Evolutionary conservation across 78 protist genomes (phyloP), one percentile per base, ranked within the genome.

Genomic region (Parvularia atlantis): DNA sequence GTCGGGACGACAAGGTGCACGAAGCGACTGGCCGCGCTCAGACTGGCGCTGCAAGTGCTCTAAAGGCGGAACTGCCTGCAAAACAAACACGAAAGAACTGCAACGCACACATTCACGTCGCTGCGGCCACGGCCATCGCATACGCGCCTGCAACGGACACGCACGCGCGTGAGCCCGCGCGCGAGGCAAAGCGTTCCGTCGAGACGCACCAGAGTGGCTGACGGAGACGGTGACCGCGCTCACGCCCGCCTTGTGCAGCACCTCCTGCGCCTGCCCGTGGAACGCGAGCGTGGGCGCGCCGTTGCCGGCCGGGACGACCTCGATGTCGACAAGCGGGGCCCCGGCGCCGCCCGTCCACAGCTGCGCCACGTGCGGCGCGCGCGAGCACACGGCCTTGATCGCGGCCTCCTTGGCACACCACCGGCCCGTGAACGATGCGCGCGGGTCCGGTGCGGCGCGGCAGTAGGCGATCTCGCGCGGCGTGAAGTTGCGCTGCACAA

Each of bases 321-420:
- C 88, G 40, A 84, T 78, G n/a, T 84, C 78, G 30, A 0, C 0
- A n/a, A 84, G 50, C 2, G 77, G 77, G 7, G 83, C 88, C 1
- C 28, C 66, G 1, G 82, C 50, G 14, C 84, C 84, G n/a, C n/a
- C n/a, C 20, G 37, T 16, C 80, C 84, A 78, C 16, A 80, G 67
- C 24, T 2, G 4, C 20, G 33, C 7, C 4, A 19, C 30, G 35
- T 58, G 63, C 17, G 26, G 61, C 1, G 3, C 36, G 50, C 1
- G 2, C 69, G 36, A 37, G 28, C 68, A 57, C 50, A 84, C 31
- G 14, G 88, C 88, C 60, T 84, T 84, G 71, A 84, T 30, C 44
- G 78, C 88, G 17, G 88, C 88, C 63, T 84, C 88, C 56, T 84
- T 84, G 33, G 84, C 80, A 9, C 60, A n/a, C 84, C 83, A 83